These are phyloP conservation scores for Polyporus arcularius DNA, from an alignment of 768 basidiomycete species.

Conservation along the genomic window DNA sequence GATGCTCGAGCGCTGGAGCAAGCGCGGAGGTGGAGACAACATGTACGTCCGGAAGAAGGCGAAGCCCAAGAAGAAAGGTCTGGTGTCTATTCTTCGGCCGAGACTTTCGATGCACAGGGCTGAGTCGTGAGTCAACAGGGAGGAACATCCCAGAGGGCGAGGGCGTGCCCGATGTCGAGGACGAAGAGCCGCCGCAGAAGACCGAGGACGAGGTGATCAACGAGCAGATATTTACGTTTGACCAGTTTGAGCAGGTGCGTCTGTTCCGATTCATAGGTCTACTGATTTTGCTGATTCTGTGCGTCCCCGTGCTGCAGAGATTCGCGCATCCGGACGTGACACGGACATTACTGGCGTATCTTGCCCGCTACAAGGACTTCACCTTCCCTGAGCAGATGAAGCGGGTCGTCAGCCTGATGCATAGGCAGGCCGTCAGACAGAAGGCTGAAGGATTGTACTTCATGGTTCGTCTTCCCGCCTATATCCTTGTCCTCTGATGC, in stretches of 20 bases:
- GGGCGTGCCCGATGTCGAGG: slow-evolving; percentile 69
- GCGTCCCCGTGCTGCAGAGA: slow-evolving; percentile 52
- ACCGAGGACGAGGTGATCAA: slow-evolving; percentile 65
- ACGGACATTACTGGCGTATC: slow-evolving; percentile 79
- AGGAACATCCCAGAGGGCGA: slow-evolving; percentile 51
- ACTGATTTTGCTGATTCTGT: slow-evolving; percentile 17
- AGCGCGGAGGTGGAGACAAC: slow-evolving; percentile 59
- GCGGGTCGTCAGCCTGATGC: slow-evolving; percentile 84
- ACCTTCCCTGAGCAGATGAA: slow-evolving; percentile 80
- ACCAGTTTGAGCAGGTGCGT: slow-evolving; percentile 84
- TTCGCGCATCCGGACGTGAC: slow-evolving; percentile 88
- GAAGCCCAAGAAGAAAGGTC: slow-evolving; percentile 45
- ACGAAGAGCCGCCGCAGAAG: slow-evolving; percentile 57
- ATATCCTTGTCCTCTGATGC: neutral
- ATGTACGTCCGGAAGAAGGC: slow-evolving; percentile 74
- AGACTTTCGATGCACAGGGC: slow-evolving; percentile 1
- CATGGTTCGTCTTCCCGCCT: slow-evolving; percentile 55
- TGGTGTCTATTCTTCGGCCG: slow-evolving; percentile 21
- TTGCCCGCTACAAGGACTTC: slow-evolving; percentile 85
- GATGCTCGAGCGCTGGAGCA: slow-evolving; percentile 89
- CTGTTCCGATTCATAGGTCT: slow-evolving; percentile 14
- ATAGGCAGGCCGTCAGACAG: slow-evolving; percentile 86
- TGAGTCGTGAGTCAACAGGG: slow-evolving; percentile 29
- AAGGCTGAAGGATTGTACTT: slow-evolving; percentile 96
- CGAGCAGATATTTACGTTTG: slow-evolving; percentile 91